These are phyloP conservation scores for Ceratocystis harringtonii DNA, from an alignment of 2,329 filamentous ascomycete genomes.

Conservation along the genomic window DNA sequence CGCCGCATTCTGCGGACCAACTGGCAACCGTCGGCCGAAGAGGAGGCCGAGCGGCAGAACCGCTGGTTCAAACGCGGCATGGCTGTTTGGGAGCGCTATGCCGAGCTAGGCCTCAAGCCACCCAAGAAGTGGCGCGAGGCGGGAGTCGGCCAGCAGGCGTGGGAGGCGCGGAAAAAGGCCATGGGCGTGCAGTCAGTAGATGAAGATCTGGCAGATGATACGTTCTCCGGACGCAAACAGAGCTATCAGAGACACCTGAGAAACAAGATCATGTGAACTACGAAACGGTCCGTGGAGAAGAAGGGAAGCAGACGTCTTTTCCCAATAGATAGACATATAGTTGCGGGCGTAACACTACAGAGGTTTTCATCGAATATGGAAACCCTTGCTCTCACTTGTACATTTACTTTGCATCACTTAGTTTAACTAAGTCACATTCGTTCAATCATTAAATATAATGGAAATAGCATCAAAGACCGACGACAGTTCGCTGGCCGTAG, in stretches of 20 bases:
- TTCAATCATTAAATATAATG: neutral
- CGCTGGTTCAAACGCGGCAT: constrained; percentile 48
- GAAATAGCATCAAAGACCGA: neutral
- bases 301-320: no score
- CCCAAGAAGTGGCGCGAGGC: constrained; percentile 44
- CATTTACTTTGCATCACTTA: no score
- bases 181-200: neutral
- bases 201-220: neutral
- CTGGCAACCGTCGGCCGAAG: constrained; percentile 46
- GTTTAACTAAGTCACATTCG: neutral
- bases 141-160: constrained; percentile 27
- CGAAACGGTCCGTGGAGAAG: no score
- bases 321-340: no score
- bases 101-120: constrained; percentile 46
- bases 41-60: constrained; percentile 41
- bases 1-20: constrained; percentile 72
- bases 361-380: no score
- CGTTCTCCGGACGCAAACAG: neutral
- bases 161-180: constrained; percentile 8
- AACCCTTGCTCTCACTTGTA: no score
- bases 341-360: no score
- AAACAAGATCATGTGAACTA: constrained; percentile 14
- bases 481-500: neutral
- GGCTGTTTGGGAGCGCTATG: constrained; percentile 43
- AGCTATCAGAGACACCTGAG: constrained; percentile 9